These are phyloP conservation scores for Microthlaspi erraticum DNA, from an alignment of 345 rosid genomes.

Conservation along the genomic window DNA sequence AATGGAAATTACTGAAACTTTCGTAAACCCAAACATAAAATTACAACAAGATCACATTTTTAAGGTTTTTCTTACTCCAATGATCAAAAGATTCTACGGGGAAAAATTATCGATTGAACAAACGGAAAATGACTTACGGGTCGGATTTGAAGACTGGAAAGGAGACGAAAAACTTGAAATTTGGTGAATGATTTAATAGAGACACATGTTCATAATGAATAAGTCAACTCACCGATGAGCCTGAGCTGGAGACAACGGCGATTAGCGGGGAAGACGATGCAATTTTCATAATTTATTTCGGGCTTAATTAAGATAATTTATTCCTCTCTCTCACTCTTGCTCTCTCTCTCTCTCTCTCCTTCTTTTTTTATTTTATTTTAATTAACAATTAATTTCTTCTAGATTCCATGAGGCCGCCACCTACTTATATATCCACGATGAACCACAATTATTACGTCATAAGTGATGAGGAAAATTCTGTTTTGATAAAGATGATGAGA, in stretches of 20 bases:
- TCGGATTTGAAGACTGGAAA: neutral
- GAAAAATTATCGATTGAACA: neutral
- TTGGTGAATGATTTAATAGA: neutral
- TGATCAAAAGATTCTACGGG: neutral
- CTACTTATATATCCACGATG: slow-evolving; percentile 20
- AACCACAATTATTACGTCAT: too few relatives aligned
- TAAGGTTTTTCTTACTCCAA: neutral
- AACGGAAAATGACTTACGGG: slow-evolving; percentile 7
- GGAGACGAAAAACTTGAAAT: neutral
- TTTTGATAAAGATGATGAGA: too few relatives aligned
- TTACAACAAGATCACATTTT: slow-evolving; percentile 16
- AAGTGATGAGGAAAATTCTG: too few relatives aligned
- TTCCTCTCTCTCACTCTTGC: slow-evolving; percentile 8
- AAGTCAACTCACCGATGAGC: slow-evolving; percentile 44
- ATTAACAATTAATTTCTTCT: neutral
- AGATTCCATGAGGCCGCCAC: neutral
- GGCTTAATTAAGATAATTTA: neutral
- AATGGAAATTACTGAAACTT: slow-evolving; percentile 18
- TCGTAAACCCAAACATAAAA: slow-evolving; percentile 15
- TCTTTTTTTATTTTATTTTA: neutral
- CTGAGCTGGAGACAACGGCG: slow-evolving; percentile 45
- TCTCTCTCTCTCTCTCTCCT: neutral
- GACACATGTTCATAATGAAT: neutral
- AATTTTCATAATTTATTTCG: slow-evolving; percentile 26
- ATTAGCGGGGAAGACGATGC: slow-evolving; percentile 37